A percentile compares a stretch with the other conserved stretches of the same genome.
These are phyloP conservation scores for Pythium biforme DNA, from an alignment of 352 stramenopile species.

Conservation along the genomic window DNA sequence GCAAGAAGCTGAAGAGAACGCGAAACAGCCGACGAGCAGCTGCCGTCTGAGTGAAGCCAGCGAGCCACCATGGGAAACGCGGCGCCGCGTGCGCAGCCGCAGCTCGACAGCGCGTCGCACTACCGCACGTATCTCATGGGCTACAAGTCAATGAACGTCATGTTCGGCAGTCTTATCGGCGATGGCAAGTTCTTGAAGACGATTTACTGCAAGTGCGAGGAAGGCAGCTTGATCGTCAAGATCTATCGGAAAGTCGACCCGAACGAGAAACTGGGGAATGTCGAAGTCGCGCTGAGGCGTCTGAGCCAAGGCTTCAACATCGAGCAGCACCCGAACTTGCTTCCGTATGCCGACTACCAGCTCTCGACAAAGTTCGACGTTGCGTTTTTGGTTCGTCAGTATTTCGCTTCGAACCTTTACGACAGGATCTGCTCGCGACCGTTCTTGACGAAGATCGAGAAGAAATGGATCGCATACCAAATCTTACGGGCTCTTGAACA, in stretches of 20 bases:
- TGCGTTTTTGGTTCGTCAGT: slow-evolving; percentile 94
- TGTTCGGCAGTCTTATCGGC: slow-evolving; percentile 83
- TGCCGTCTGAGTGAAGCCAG: background rate
- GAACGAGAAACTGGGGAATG: slow-evolving; percentile 57
- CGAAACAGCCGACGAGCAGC: background rate
- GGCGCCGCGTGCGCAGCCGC: slow-evolving; percentile 72
- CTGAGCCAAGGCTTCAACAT: slow-evolving; percentile 58
- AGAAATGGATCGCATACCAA: slow-evolving; percentile 98
- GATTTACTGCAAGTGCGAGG: slow-evolving; percentile 85
- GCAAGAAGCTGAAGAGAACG: too few species aligned
- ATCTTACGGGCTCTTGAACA: slow-evolving; percentile 93
- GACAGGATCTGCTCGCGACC: slow-evolving; percentile 95
- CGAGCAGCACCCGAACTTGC: slow-evolving; percentile 77
- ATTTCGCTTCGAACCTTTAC: slow-evolving; percentile 95
- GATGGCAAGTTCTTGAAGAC: slow-evolving; percentile 91
- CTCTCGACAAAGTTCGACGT: slow-evolving; percentile 80
- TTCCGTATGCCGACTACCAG: slow-evolving; percentile 81
- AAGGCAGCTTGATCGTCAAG: slow-evolving; percentile 84
- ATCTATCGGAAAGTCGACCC: slow-evolving; percentile 88
- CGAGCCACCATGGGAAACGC: slow-evolving; percentile 70
- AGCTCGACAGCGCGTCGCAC: slow-evolving; percentile 81
- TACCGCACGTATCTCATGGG: slow-evolving; percentile 88
- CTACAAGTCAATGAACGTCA: slow-evolving; percentile 87
- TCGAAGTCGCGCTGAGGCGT: slow-evolving; percentile 51
- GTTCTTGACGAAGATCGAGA: slow-evolving; percentile 95